These are phyloP conservation scores for Phialocephala sp. DNA, from an alignment of 2,329 filamentous ascomycete species.

Conservation along the genomic window DNA sequence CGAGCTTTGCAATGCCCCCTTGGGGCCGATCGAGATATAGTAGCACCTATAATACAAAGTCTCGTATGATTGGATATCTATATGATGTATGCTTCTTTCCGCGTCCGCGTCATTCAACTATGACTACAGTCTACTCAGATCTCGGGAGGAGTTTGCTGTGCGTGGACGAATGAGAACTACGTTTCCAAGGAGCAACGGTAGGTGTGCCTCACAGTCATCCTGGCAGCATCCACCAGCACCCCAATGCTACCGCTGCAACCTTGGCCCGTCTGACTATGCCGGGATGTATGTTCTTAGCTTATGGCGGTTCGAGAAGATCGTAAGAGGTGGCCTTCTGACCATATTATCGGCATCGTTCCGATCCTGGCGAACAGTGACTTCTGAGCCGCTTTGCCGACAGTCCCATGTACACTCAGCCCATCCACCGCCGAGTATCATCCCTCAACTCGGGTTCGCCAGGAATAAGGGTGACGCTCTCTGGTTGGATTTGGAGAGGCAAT, in stretches of 20 bases:
- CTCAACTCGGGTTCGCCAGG: slow-evolving; percentile 29
- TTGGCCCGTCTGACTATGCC: neutral
- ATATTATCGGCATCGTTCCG: neutral
- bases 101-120: neutral
- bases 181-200: neutral
- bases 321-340: neutral
- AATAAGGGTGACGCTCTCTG: slow-evolving; percentile 29
- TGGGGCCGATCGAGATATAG: no score
- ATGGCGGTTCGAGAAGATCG: neutral
- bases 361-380: no score
- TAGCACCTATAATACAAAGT: neutral
- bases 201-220: neutral
- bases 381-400: neutral
- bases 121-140: neutral
- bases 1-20: no score
- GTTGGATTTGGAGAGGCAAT: slow-evolving; percentile 9
- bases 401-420: neutral
- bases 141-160: neutral
- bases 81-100: neutral
- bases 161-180: neutral
- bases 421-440: neutral
- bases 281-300: neutral
- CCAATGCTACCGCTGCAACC: neutral
- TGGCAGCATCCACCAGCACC: neutral
- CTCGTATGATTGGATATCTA: neutral